These are phyloP conservation scores for Trypanosoma rangeli DNA, from an alignment of 208 protist species.

Conservation along the genomic window DNA sequence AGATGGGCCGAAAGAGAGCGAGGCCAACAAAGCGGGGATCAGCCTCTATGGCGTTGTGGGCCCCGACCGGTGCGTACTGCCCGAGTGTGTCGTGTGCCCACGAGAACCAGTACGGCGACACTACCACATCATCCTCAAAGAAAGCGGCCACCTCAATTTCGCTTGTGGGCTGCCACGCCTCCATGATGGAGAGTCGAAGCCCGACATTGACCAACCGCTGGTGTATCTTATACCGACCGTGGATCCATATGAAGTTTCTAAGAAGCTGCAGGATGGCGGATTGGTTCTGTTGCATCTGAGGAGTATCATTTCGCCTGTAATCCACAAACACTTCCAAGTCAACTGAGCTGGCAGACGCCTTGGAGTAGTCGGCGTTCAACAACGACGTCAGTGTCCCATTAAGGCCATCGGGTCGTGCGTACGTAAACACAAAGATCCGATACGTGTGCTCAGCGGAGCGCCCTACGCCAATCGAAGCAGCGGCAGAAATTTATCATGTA, in stretches of 20 bases:
- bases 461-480: neutral
- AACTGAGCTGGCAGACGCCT: neutral
- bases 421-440: constrained; percentile 17
- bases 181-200: constrained; percentile 26
- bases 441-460: neutral
- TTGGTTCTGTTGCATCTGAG: neutral
- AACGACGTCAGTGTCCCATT: constrained; percentile 7
- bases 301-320: constrained; percentile 5
- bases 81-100: constrained; percentile 41
- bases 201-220: constrained; percentile 21
- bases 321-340: constrained; percentile 26
- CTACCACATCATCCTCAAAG: constrained; percentile 42
- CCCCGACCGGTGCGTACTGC: constrained; percentile 26
- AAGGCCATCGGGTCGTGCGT: constrained; percentile 22
- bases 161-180: constrained; percentile 57
- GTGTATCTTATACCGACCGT: constrained; percentile 48
- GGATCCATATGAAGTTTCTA: constrained; percentile 34
- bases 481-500: neutral
- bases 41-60: neutral
- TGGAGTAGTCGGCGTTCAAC: constrained; percentile 15
- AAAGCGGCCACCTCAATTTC: constrained; percentile 55
- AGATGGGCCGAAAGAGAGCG: constrained; percentile 34
- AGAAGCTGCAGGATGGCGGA: constrained; percentile 18
- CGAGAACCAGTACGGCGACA: constrained; percentile 57
- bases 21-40: constrained; percentile 31